Evolutionary conservation across 2,329 filamentous ascomycete genomes (phyloP).

Genomic region (Eurotiales sp.): DNA sequence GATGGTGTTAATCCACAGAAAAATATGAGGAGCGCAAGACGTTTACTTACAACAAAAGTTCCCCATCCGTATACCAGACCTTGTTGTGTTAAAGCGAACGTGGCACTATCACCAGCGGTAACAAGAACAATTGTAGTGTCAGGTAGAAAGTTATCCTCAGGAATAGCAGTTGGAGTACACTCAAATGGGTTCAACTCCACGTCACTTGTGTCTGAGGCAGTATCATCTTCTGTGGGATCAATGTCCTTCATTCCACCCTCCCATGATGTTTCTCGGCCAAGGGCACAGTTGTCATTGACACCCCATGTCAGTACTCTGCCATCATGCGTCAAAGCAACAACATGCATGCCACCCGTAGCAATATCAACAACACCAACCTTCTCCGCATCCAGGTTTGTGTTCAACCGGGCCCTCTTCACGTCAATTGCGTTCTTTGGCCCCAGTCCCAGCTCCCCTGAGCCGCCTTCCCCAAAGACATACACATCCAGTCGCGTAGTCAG

Average conservation of each 20-base stretch:
- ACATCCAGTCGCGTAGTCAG: neutral
- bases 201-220: slow-evolving; percentile 47
- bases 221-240: slow-evolving; percentile 17
- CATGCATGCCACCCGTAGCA: slow-evolving; percentile 71
- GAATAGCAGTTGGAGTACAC: slow-evolving; percentile 61
- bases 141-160: slow-evolving; percentile 51
- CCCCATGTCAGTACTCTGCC: slow-evolving; percentile 85
- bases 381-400: slow-evolving; percentile 55
- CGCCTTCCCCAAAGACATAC: slow-evolving; percentile 5
- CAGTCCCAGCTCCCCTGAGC: slow-evolving; percentile 1
- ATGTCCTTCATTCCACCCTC: slow-evolving; percentile 49
- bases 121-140: slow-evolving; percentile 64
- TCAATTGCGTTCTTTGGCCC: neutral
- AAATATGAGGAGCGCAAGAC: neutral
- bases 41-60: slow-evolving; percentile 55
- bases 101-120: slow-evolving; percentile 69
- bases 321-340: slow-evolving; percentile 68
- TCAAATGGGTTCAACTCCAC: slow-evolving; percentile 69
- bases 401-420: slow-evolving; percentile 38
- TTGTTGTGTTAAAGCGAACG: slow-evolving; percentile 70
- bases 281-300: slow-evolving; percentile 75
- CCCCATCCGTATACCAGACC: slow-evolving; percentile 81
- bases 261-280: slow-evolving; percentile 69
- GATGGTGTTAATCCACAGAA: slow-evolving; percentile 1
- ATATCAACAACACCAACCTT: slow-evolving; percentile 52